These are phyloP conservation scores for Russula earlei DNA, from an alignment of 768 basidiomycete genomes.

Conservation along the genomic window DNA sequence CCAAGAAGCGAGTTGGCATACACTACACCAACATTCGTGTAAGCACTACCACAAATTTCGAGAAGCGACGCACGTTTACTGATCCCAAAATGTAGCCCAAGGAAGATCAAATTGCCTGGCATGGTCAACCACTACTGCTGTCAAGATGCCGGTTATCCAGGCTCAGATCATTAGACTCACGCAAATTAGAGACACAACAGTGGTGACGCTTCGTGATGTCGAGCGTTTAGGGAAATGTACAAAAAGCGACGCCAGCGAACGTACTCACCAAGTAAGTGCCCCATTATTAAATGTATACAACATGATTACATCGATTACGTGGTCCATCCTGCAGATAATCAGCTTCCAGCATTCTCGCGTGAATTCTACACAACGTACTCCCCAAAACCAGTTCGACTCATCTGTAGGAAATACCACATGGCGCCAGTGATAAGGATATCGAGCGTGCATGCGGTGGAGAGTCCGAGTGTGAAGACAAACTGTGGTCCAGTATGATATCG, in stretches of 20 bases:
- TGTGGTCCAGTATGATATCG: neutral
- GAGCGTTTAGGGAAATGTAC: neutral
- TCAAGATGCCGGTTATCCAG: neutral
- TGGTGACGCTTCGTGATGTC: neutral
- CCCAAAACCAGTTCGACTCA: slow-evolving; percentile 11
- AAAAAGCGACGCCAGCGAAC: neutral
- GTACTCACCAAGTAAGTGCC: slow-evolving; percentile 6
- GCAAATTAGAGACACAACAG: neutral
- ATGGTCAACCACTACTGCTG: slow-evolving; percentile 4
- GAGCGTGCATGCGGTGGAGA: slow-evolving; percentile 1
- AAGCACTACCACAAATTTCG: neutral
- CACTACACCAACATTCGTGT: neutral
- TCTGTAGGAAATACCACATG: slow-evolving; percentile 13
- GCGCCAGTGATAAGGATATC: slow-evolving; percentile 2
- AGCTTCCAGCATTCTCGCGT: neutral
- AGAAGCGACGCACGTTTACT: slow-evolving; percentile 8
- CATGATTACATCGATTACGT: slow-evolving; percentile 11
- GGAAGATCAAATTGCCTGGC: slow-evolving; percentile 13
- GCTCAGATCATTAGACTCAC: neutral
- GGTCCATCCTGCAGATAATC: slow-evolving; percentile 4
- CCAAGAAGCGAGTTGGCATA: slow-evolving; percentile 9
- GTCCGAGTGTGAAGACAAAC: slow-evolving; percentile 16
- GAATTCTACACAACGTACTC: neutral
- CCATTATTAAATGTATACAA: slow-evolving; percentile 17
- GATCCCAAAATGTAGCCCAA: slow-evolving; percentile 15